Evolutionary conservation across 1,139 yeast genomes (phyloP).

Genomic region (Protomyces inouyei): DNA sequence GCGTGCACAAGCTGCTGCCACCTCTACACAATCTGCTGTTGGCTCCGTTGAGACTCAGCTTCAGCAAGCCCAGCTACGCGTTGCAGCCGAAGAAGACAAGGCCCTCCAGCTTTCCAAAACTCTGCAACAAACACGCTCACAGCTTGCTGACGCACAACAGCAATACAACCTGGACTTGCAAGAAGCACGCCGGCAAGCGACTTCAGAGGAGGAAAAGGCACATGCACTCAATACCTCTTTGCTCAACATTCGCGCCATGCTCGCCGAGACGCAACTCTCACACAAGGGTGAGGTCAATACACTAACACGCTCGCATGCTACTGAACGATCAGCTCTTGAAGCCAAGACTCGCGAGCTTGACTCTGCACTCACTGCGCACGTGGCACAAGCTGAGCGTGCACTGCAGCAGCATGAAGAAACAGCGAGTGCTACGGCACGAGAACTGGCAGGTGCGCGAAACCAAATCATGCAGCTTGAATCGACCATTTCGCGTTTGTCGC

Average conservation of each 20-base stretch:
- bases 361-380: neutral
- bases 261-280: constrained; percentile 10
- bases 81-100: neutral
- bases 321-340: constrained; percentile 2
- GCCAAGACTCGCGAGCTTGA: neutral
- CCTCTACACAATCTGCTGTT: neutral
- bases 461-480: constrained; percentile 9
- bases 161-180: neutral
- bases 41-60: neutral
- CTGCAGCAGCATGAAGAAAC: neutral
- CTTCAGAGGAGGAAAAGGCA: constrained; percentile 9
- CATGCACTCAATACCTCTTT: constrained; percentile 14
- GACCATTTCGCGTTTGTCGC: neutral
- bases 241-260: constrained; percentile 12
- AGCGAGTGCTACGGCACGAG: neutral
- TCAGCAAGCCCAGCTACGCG: constrained; percentile 1
- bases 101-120: neutral
- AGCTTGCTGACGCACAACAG: neutral
- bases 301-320: neutral
- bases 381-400: neutral
- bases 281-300: constrained; percentile 13
- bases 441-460: neutral
- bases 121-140: neutral
- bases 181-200: neutral
- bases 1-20: neutral